These are phyloP conservation scores for Cyclotella distinguenda DNA, from an alignment of 108 stramenopile genomes.

Conservation along the genomic window DNA sequence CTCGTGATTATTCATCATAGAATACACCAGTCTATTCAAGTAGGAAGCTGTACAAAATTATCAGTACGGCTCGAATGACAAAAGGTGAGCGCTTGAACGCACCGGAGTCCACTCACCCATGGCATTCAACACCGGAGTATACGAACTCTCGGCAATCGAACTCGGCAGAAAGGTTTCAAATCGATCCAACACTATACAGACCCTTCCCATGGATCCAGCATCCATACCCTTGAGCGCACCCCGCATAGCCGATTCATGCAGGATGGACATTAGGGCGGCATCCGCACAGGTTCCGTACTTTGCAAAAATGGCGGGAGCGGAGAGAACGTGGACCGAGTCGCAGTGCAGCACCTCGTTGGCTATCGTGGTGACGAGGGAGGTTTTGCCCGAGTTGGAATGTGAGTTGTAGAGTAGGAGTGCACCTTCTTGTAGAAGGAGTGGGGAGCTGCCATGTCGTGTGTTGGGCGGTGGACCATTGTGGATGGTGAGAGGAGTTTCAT, in stretches of 20 bases:
- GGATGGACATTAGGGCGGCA: slow-evolving; percentile 67
- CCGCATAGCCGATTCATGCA: slow-evolving; percentile 58
- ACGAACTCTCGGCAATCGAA: slow-evolving; percentile 52
- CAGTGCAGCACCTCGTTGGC: slow-evolving; percentile 55
- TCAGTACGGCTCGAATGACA: too few relatives aligned
- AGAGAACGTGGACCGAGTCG: slow-evolving; percentile 58
- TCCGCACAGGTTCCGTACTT: slow-evolving; percentile 77
- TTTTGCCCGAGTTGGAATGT: slow-evolving; percentile 59
- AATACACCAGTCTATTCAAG: slow-evolving; percentile 52
- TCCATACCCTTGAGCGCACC: slow-evolving; percentile 49
- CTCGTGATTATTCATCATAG: slow-evolving; percentile 44
- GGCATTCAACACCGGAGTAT: slow-evolving; percentile 63
- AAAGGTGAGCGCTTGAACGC: too few relatives aligned
- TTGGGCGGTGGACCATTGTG: neutral
- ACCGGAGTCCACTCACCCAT: slow-evolving; percentile 47
- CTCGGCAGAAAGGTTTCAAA: slow-evolving; percentile 65
- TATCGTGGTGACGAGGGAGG: slow-evolving; percentile 58
- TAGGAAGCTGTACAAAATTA: slow-evolving; percentile 58
- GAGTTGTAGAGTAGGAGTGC: slow-evolving; percentile 39
- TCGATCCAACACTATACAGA: slow-evolving; percentile 76
- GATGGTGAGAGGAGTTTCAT: neutral
- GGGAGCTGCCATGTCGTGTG: neutral
- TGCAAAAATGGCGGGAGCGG: slow-evolving; percentile 59
- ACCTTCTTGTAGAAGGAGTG: slow-evolving; percentile 40
- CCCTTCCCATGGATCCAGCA: slow-evolving; percentile 3